Percentiles rank a stretch among this genome's conserved stretches.
These are phyloP conservation scores for Elongisporangium anandrum DNA, from an alignment of 352 stramenopile genomes.

Conservation along the genomic window DNA sequence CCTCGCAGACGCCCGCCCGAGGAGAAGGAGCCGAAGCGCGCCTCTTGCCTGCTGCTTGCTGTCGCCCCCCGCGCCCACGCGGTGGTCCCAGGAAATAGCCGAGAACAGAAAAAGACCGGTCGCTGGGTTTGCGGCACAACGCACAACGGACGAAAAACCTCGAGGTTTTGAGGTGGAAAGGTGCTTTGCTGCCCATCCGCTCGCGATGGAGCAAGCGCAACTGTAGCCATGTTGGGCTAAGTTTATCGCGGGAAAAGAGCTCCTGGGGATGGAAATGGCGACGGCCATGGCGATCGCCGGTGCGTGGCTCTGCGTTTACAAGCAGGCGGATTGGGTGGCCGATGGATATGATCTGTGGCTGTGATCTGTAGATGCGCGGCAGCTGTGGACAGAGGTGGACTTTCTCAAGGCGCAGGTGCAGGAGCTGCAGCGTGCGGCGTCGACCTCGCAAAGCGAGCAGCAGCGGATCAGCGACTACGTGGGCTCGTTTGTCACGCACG, in stretches of 20 bases:
- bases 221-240: neutral
- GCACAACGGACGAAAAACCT: neutral
- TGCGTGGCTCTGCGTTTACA: neutral
- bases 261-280: neutral
- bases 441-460: slow-evolving; percentile 22
- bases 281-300: slow-evolving; percentile 19
- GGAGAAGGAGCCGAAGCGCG: neutral
- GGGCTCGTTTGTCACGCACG: slow-evolving; percentile 44
- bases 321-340: neutral
- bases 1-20: neutral
- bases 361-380: slow-evolving; percentile 27
- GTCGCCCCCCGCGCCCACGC: neutral
- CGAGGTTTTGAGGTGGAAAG: neutral
- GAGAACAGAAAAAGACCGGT: neutral
- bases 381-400: slow-evolving; percentile 57
- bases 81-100: neutral
- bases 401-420: slow-evolving; percentile 49
- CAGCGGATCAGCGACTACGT: slow-evolving; percentile 27
- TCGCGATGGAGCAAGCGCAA: neutral
- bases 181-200: neutral
- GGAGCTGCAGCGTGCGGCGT: slow-evolving; percentile 26
- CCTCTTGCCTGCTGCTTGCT: neutral
- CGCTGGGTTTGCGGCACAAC: neutral
- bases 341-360: slow-evolving; percentile 2
- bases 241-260: neutral